Evolutionary conservation across 345 rosid species (phyloP).

Genomic region (Rhodomyrtus tomentosa): DNA sequence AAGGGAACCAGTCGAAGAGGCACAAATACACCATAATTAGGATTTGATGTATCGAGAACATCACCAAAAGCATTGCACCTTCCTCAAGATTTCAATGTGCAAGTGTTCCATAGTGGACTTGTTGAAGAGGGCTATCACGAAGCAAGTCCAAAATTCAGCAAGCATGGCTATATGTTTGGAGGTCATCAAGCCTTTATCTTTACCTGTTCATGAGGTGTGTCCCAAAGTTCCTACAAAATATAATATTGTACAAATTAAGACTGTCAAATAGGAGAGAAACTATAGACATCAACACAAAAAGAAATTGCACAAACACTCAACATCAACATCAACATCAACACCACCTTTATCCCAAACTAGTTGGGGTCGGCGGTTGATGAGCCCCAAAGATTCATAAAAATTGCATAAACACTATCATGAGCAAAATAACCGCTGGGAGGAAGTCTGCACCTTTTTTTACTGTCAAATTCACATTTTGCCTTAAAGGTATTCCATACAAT

Average conservation of each 20-base stretch:
- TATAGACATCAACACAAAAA: neutral
- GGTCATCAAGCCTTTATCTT: neutral
- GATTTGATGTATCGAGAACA: neutral
- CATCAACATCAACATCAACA: too few species aligned
- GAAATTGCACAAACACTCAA: too few species aligned
- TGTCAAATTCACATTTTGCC: neutral
- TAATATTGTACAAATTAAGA: neutral
- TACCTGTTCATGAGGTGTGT: neutral
- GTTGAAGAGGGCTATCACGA: neutral
- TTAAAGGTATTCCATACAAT: neutral
- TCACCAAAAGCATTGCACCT: neutral
- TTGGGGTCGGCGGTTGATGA: too few species aligned
- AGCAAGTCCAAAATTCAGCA: neutral
- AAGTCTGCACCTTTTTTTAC: neutral
- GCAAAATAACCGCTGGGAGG: neutral
- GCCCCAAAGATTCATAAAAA: too few species aligned
- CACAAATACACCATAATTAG: neutral
- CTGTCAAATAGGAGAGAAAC: neutral
- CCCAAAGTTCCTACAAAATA: neutral
- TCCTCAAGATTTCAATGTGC: neutral
- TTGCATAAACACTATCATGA: neutral
- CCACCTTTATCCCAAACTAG: too few species aligned
- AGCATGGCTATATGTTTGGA: neutral
- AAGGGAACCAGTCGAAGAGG: neutral
- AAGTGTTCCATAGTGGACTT: neutral